Evolutionary conservation across 1,284 basidiomycete genomes (phyloP), one percentile per base, ranked within the genome.

Genomic region (Trichosporon coremiiforme): DNA sequence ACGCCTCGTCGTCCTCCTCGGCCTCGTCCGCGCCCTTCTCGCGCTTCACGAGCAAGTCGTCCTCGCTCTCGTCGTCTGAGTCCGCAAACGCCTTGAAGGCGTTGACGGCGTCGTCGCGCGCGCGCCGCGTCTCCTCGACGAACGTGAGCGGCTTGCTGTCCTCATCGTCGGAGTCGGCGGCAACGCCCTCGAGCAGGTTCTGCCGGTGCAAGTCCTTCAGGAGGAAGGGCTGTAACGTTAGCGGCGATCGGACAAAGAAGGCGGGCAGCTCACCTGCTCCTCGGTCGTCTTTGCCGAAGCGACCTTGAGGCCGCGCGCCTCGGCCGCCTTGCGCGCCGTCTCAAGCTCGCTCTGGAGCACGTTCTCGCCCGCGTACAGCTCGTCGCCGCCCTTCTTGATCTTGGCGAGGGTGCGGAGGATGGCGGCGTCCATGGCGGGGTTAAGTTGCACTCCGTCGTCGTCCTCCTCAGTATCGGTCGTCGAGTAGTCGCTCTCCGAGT

Each of bases 371-470:
- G 85, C 80, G 75, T 95, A 87, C 76, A 86, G 88, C 0, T 93
- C 93, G 80, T 98, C 94, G 75, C 89, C 91, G 15, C 57, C 57
- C 69, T 87, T 87, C 78, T 89, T 89, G 71, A 99, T 98, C 75
- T 90, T 88, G 1, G 91, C 91, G 8, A 99, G 86, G 0, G 95
- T 99, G 65, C 94, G 87, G 55, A 99, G 86, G 77, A 99, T 97
- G 20, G 97, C 97, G 60, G 91, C 97, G 80, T 99, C 96, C 63
- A 98, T 88, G 0, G 92, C 90, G 1, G 95, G 94, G 0, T 95
- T 99, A 68, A 99, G 88, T 82, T 98, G 93, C 75, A 94, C 94
- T 13, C 95, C 97, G 71, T 97, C 92, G 79, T 96, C 94, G 79
- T 99, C 96, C 79, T 98, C 95, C 1, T 89, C 89, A 78, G 93